These are phyloP conservation scores for Planoprotostelium fungivorum DNA, from an alignment of 78 protist genomes.

Conservation along the genomic window DNA sequence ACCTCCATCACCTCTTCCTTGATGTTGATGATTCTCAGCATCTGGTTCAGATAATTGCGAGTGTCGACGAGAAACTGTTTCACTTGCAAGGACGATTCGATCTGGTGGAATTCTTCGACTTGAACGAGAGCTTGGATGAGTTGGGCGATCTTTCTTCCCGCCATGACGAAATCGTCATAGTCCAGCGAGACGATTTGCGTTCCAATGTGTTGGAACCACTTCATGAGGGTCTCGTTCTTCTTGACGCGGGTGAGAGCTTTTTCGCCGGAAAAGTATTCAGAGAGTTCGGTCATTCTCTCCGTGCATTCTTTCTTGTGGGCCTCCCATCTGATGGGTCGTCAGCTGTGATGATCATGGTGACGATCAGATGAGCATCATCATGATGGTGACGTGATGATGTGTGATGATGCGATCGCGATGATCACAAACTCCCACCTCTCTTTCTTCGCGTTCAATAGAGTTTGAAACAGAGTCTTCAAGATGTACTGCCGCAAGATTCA, in stretches of 20 bases:
- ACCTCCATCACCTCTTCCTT: conserved; percentile 51
- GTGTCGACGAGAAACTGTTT: conserved; percentile 84
- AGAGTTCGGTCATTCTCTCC: conserved; percentile 66
- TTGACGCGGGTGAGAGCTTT: conserved; percentile 75
- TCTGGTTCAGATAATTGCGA: conserved; percentile 63
- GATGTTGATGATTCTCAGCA: conserved; percentile 89
- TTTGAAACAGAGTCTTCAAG: conserved; percentile 9
- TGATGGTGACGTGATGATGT: no score
- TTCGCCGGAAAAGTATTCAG: conserved; percentile 86
- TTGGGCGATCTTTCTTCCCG: conserved; percentile 90
- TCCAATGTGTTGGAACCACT: conserved; percentile 83
- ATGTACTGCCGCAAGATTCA: background rate
- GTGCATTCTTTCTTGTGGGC: conserved; percentile 40
- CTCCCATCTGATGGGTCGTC: conserved; percentile 76
- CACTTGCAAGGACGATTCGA: conserved; percentile 80
- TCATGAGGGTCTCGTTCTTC: conserved; percentile 78
- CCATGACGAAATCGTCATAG: conserved; percentile 58
- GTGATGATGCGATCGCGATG: no score
- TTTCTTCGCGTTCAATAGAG: conserved; percentile 31
- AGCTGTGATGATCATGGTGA: background rate
- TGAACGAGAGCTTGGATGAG: conserved; percentile 86
- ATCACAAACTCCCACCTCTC: no score
- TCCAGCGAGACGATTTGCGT: conserved; percentile 63
- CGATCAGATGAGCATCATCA: no score
- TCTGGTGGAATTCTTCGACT: conserved; percentile 91